A percentile compares a stretch with the other conserved stretches of the same genome.
Evolutionary conservation across 805 yeast genomes (phyloP).

Genomic region (Teunomyces stri): DNA sequence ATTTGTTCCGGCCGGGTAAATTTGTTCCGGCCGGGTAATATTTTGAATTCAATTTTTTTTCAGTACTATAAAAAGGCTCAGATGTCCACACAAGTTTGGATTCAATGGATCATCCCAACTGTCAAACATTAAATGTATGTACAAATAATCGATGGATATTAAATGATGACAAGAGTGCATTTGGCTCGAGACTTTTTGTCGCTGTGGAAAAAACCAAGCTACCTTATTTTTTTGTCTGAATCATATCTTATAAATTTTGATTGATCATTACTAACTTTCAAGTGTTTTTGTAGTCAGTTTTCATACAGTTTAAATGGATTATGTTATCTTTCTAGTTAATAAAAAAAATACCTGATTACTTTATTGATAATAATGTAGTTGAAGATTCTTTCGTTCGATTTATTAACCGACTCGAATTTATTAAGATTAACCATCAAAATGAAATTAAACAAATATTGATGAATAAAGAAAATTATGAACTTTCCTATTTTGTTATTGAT

Average conservation of each 20-base stretch:
- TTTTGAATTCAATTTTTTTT: neutral
- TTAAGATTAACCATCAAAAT: no score
- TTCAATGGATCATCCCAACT: neutral
- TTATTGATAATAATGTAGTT: no score
- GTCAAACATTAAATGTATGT: conserved; percentile 2
- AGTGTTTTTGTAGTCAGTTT: neutral
- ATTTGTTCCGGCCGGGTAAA: neutral
- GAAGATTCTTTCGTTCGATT: no score
- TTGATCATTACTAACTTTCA: conserved; percentile 1
- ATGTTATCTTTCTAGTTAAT: no score
- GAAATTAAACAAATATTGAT: no score
- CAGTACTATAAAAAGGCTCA: conserved; percentile 1
- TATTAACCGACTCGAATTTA: no score
- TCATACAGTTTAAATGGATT: no score
- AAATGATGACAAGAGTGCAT: conserved; percentile 97
- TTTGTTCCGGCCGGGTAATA: conserved; percentile 5
- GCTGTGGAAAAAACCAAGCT: conserved; percentile 99
- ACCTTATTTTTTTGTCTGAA: conserved; percentile 78
- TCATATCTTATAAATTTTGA: conserved; percentile 7
- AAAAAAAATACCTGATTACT: no score
- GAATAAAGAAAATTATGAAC: no score
- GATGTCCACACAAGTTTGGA: conserved; percentile 1
- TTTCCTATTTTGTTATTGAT: no score
- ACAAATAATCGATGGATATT: conserved; percentile 7
- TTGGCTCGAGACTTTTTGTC: conserved; percentile 98